Evolutionary conservation across 345 rosid genomes (phyloP), one percentile per base, ranked within the genome.

Genomic region (Noccaea bulbosa): DNA sequence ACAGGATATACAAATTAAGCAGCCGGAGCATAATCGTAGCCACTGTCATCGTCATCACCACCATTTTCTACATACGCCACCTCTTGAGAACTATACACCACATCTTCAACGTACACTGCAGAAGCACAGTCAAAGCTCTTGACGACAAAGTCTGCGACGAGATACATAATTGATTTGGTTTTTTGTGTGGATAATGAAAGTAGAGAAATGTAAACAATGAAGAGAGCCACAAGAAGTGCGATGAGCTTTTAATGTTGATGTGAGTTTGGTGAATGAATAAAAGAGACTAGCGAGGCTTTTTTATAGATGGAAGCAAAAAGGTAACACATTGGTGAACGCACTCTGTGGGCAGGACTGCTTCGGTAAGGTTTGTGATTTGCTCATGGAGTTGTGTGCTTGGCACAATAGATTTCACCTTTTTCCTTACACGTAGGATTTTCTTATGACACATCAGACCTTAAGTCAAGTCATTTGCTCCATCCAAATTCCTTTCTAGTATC

Each of bases 31-130:
- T 73, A 66, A 73, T 65, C 77, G 3, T 57, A 73, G 47, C 45
- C 66, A 73, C 47, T 22, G 7, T 73, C 77, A 14, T 73, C 77
- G n/a, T 73, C 77, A 17, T 73, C 77, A 17, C 77, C 77, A 27
- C 67, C 77, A 58, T 73, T 65, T 43, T 73, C 77, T 6, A 7
- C 30, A 66, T 49, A 49, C 20, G 38, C 61, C 20, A 30, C 61
- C 5, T 1, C 53, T 40, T 6, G 32, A 66, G 58, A 56, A 50
- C 11, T 38, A 11, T 65, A 60, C 65, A 46, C 77, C 35, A 44
- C 14, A 64, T 55, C 56, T 72, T 72, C 70, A 55, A 27, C 70
- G 52, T 3, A 35, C 15, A 30, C 43, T n/a, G 22, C 0, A 4
- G 11, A 58, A 37, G 12, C 66, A 57, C 24, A 1, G n/a, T 57